Conservation (phyloP, 352 stramenopile genomes). For the Pilasporangium apinafurcum region DNA sequence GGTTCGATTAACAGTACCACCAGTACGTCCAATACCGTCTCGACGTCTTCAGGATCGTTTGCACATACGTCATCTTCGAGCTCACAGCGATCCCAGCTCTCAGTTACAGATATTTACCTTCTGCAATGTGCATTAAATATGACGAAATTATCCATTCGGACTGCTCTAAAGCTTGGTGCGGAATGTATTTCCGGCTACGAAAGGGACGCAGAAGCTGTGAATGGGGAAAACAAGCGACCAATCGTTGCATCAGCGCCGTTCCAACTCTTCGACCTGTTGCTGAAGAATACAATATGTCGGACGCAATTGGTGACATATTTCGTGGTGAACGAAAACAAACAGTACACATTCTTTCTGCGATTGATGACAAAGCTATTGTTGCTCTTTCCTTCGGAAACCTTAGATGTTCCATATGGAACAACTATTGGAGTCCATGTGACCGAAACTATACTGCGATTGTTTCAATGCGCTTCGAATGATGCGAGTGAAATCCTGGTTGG, state of each 20-base stretch:
- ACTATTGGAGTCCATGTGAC: constrained; percentile 32
- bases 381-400: constrained; percentile 33
- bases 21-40: background rate
- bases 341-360: constrained; percentile 64
- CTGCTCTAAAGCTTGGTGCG: constrained; percentile 54
- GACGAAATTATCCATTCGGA: constrained; percentile 47
- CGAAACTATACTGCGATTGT: constrained; percentile 35
- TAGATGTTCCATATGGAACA: constrained; percentile 13
- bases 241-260: constrained; percentile 43
- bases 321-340: constrained; percentile 42
- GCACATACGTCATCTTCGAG: background rate
- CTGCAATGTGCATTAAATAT: constrained; percentile 57
- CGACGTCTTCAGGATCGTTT: background rate
- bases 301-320: constrained; percentile 54
- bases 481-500: constrained; percentile 28
- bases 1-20: constrained; percentile 1
- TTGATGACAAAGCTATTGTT: constrained; percentile 58
- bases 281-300: constrained; percentile 41
- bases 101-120: constrained; percentile 35
- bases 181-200: constrained; percentile 45
- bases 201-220: constrained; percentile 13
- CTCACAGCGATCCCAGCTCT: background rate
- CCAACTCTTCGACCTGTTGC: constrained; percentile 32
- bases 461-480: constrained; percentile 31
- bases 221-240: constrained; percentile 7